A percentile compares a stretch with the other conserved stretches of the same genome.
Evolutionary conservation across 208 protist genomes (phyloP).

Genomic region (Wallacemonas sp.): DNA sequence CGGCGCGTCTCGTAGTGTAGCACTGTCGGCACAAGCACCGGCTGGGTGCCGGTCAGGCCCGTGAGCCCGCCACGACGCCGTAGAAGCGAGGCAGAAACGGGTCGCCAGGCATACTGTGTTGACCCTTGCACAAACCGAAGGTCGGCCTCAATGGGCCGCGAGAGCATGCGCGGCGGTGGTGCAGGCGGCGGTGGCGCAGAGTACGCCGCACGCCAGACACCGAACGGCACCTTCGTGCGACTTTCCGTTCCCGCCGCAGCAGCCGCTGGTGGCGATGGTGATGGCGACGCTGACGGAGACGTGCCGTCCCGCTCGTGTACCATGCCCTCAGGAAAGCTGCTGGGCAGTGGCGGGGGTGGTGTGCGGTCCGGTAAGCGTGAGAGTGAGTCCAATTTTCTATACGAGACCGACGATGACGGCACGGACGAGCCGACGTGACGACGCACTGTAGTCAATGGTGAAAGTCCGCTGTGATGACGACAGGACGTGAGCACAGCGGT

Average conservation of each 20-base stretch:
- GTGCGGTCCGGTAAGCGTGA: constrained; percentile 1
- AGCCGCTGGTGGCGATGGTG: not conserved
- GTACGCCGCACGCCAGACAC: not conserved
- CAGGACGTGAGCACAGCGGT: too few species aligned
- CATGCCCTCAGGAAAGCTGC: too few species aligned
- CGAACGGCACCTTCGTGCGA: too few species aligned
- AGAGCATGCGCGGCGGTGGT: not conserved
- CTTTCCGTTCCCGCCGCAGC: not conserved
- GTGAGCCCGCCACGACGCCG: not conserved
- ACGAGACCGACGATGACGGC: not conserved
- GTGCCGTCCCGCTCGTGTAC: too few species aligned
- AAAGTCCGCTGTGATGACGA: too few species aligned
- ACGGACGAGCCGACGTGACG: not conserved
- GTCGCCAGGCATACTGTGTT: constrained; percentile 44
- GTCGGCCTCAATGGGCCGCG: not conserved
- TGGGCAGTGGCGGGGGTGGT: not conserved
- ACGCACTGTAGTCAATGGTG: not conserved
- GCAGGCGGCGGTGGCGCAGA: not conserved
- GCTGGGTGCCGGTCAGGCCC: not conserved
- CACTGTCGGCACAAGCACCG: constrained; percentile 24
- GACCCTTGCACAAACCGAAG: constrained; percentile 62
- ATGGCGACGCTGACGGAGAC: not conserved
- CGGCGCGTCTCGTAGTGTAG: constrained; percentile 26
- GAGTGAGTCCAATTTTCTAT: not conserved
- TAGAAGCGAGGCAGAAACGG: constrained; percentile 12